Percentiles rank a stretch among this genome's conserved stretches.
These are phyloP conservation scores for Kodamaea laetipori DNA, from an alignment of 805 yeast genomes.

Conservation along the genomic window DNA sequence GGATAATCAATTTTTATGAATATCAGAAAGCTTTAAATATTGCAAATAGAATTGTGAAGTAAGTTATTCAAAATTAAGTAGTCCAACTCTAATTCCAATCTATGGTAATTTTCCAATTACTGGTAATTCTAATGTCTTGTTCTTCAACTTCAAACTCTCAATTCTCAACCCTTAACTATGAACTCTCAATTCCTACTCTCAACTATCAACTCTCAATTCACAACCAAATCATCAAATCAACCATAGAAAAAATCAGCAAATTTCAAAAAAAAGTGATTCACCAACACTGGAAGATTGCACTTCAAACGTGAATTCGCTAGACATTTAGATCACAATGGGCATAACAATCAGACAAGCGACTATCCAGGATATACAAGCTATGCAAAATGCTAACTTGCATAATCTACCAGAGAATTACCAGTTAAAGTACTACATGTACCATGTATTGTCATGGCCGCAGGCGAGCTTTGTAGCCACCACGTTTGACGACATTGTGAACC, in stretches of 20 bases:
- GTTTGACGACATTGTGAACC: constrained; percentile 42
- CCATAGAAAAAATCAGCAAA: not conserved
- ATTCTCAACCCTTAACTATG: too few species aligned
- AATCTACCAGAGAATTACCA: constrained; percentile 95
- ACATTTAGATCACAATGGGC: constrained; percentile 55
- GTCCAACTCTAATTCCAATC: too few species aligned
- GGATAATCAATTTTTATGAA: too few species aligned
- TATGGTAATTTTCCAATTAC: too few species aligned
- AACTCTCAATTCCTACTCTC: too few species aligned
- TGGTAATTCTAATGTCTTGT: too few species aligned
- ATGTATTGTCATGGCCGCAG: constrained; percentile 95
- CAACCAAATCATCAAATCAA: not conserved
- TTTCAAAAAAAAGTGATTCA: not conserved
- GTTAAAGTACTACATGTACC: constrained; percentile 91
- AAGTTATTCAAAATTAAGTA: too few species aligned
- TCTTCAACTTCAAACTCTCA: too few species aligned
- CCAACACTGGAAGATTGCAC: not conserved
- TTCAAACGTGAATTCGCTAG: not conserved
- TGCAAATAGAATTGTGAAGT: too few species aligned
- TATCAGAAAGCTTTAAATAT: too few species aligned
- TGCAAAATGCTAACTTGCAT: constrained; percentile 92
- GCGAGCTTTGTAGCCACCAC: constrained; percentile 94
- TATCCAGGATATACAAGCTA: constrained; percentile 82
- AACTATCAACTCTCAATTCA: too few species aligned
- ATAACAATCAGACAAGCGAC: constrained; percentile 88